Conservation (phyloP, 176 grass and related monocot species). For the Ensete ventricosum region DNA sequence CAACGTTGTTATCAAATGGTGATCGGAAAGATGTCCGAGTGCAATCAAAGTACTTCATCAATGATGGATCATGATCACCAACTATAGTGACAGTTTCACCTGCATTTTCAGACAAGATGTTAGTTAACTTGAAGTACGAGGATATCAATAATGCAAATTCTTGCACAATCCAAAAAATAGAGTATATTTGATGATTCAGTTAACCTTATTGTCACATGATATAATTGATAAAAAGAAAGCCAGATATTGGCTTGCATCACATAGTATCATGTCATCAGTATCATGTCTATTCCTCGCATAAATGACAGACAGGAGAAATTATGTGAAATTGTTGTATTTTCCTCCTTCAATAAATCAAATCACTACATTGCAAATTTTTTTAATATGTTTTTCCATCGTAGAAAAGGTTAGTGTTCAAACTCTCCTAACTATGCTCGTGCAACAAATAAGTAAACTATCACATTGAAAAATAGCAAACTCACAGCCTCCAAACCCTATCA, state of each 20-base stretch:
- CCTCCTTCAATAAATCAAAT: no score
- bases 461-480: no score
- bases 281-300: no score
- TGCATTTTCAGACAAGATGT: constrained; percentile 19
- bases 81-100: constrained; percentile 88
- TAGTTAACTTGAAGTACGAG: constrained; percentile 11
- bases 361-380: no score
- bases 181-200: neutral
- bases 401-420: no score
- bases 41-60: constrained; percentile 96
- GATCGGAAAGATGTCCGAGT: constrained; percentile 68
- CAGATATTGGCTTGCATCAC: neutral
- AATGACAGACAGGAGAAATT: neutral
- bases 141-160: neutral
- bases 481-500: neutral
- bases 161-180: constrained; percentile 5
- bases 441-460: no score
- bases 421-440: no score
- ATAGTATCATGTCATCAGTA: neutral
- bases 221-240: neutral
- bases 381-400: no score
- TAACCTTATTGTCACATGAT: neutral
- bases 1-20: constrained; percentile 84
- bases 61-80: constrained; percentile 72
- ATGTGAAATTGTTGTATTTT: neutral